Evolutionary conservation across 108 stramenopile species (phyloP).

Genomic region (Aurantiochytrium sp.): DNA sequence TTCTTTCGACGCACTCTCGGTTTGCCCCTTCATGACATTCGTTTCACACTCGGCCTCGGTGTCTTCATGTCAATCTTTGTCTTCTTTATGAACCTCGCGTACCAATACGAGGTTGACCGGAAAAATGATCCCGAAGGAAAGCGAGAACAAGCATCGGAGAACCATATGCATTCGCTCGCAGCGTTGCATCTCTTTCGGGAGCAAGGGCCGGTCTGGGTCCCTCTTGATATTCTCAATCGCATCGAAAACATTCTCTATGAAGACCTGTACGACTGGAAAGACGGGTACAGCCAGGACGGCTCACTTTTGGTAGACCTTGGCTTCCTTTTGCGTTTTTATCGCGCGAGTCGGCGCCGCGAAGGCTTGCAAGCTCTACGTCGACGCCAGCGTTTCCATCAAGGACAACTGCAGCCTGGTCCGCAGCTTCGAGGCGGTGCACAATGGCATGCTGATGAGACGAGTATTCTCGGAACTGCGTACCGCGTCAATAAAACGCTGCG

Average conservation of each 20-base stretch:
- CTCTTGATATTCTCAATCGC: background rate
- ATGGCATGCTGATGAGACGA: background rate
- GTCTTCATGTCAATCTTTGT: background rate
- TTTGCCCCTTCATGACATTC: background rate
- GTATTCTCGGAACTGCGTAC: background rate
- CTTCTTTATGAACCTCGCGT: background rate
- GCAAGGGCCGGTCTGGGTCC: background rate
- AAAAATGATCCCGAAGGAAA: background rate
- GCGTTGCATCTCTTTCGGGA: background rate
- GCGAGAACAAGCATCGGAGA: background rate
- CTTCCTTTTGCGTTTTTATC: background rate
- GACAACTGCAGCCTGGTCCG: background rate
- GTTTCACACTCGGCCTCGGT: background rate
- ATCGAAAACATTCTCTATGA: background rate
- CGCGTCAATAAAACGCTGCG: background rate
- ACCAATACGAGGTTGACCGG: background rate
- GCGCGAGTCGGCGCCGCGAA: too few species aligned
- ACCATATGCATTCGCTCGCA: background rate
- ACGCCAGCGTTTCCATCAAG: background rate
- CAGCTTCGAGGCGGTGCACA: background rate
- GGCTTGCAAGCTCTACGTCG: background rate
- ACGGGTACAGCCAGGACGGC: background rate
- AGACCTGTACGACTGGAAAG: background rate
- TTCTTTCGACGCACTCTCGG: background rate
- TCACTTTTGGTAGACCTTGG: background rate